Percentiles rank a stretch among this genome's conserved stretches.
phyloP scores from a whole-genome alignment of 2,329 filamentous ascomycete species.

The Dothistroma septosporum region DNA sequence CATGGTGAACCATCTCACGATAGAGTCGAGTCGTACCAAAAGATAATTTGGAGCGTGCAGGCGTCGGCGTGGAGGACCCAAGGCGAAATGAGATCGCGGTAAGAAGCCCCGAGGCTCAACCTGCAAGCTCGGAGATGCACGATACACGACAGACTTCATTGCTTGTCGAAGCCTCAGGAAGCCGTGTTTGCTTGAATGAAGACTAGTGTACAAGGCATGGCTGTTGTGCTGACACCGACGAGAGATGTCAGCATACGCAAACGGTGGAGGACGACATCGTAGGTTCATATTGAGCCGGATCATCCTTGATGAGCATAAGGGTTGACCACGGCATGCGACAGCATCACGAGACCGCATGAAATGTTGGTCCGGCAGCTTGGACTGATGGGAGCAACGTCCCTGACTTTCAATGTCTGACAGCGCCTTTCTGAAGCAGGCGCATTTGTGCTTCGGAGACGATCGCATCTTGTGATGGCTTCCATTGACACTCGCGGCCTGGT shows the following conservation, averaged over 20 bases:
- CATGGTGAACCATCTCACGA: not conserved
- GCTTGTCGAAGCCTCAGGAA: not conserved
- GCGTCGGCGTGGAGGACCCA: not conserved
- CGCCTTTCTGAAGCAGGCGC: not conserved
- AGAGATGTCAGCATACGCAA: not conserved
- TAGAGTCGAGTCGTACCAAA: not conserved
- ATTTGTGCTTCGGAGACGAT: not conserved
- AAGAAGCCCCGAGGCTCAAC: not conserved
- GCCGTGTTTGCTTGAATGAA: not conserved
- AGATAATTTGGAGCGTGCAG: not conserved
- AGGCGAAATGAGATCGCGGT: not conserved
- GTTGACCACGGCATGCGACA: conserved; percentile 7
- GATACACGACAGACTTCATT: not conserved
- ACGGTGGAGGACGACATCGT: not conserved
- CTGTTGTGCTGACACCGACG: not conserved
- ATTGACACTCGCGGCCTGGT: not conserved
- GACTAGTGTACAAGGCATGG: not conserved
- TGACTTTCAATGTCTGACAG: not conserved
- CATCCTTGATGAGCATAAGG: not conserved
- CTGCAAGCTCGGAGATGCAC: not conserved
- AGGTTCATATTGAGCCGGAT: not conserved
- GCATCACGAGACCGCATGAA: not conserved
- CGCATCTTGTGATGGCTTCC: not conserved
- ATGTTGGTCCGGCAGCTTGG: not conserved
- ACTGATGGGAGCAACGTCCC: not conserved